Base-by-base conservation (phyloP, 2,329 filamentous ascomycete genomes). In the Aureobasidium sp. region DNA sequence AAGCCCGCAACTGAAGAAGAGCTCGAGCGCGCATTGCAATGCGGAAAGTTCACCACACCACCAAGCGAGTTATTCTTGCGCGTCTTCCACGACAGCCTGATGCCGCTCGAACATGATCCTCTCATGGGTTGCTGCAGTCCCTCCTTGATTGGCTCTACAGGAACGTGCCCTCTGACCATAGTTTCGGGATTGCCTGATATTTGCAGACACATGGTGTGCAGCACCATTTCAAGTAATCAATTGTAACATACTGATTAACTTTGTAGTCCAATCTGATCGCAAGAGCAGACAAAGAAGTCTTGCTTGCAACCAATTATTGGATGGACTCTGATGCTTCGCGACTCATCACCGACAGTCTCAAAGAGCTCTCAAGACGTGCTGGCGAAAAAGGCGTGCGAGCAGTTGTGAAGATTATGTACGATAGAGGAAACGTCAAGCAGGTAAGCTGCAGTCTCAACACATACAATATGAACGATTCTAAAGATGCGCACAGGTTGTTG, bases 241-340 rank as follows among this genome's bases (percentile, higher is more conserved):
- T 27, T 41, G 26, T n/a, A 36, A 13, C 15, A 46, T 39, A 50
- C 44, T 59, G 34, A 59, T 41, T 2, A 23, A 44, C 9, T 12
- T n/a, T 41, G 32, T 12, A 67, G 75, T 84, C 87, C 1, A 91
- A 92, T 67, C 77, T 90, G 23, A 92, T 93, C 37, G 88, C 82
- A 2, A 80, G 86, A 4, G 89, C 89, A 0, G 80, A 90, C 68
- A 82, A 81, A 37, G 89, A 93, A 68, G 84, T 93, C 0, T 85
- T 89, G 62, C 76, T 92, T 10, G 86, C 86, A 0, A 92, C 89
- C 0, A 91, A 90, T 67, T 90, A 85, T 68, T 91, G 89, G 89
- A 82, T 87, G 64, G 80, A 85, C 46, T 87, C 87, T 0, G 79
- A 86, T 9, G 87, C 88, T 0, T 86, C 87, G 46, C 81, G 78